Evolutionary conservation across 2,329 filamentous ascomycete genomes (phyloP).

Genomic region (Colletotrichum zoysiae): DNA sequence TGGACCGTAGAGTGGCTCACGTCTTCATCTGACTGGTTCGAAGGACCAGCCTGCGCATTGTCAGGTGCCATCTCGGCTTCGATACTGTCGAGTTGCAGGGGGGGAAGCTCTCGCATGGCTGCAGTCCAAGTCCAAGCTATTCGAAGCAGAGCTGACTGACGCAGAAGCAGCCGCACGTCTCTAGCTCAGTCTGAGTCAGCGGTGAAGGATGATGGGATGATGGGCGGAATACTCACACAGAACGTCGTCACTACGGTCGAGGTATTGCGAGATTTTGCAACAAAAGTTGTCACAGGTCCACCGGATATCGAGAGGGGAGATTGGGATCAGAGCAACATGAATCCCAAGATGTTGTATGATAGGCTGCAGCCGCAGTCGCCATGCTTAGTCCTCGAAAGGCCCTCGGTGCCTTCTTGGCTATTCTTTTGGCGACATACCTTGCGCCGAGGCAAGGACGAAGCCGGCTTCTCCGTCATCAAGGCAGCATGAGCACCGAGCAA

Average conservation of each 20-base stretch:
- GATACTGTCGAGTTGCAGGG: slow-evolving; percentile 37
- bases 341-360: neutral
- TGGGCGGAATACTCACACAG: neutral
- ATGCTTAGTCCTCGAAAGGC: neutral
- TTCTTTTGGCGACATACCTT: neutral
- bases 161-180: neutral
- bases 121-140: neutral
- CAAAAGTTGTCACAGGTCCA: neutral
- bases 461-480: neutral
- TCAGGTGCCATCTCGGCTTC: slow-evolving; percentile 24
- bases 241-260: neutral
- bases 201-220: neutral
- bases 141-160: neutral
- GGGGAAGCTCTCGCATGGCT: slow-evolving; percentile 32
- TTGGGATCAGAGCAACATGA: neutral
- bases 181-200: neutral
- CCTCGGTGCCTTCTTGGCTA: neutral
- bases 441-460: neutral
- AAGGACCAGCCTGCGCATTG: neutral
- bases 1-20: slow-evolving; percentile 1
- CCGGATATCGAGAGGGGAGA: neutral
- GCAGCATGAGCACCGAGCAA: neutral
- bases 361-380: neutral
- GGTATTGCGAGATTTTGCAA: neutral
- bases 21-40: neutral